Base-by-base conservation (phyloP, 2,329 filamentous ascomycete genomes). In the Exophiala mesophila region DNA sequence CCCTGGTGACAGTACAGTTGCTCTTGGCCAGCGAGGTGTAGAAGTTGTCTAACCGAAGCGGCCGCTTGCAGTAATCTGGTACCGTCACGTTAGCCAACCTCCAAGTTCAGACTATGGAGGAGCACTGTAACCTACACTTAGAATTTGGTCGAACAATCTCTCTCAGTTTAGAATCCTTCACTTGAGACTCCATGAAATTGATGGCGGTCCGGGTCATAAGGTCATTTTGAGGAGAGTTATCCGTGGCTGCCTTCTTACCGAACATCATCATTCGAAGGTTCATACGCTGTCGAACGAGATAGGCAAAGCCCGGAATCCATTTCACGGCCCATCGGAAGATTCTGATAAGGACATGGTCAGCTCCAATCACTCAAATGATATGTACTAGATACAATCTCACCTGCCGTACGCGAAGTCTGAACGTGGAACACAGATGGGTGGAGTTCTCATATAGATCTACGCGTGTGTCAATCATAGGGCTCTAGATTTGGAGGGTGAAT, bases 41-140 rank as follows among this genome's bases (percentile, higher is more conserved):
- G 33, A 47, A 47, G 18, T 34, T 20, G 21, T 47, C 44, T 8
- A 47, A 19, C 5, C 24, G 39, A 3, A 47, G 24, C 10, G 44
- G 44, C 19, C 44, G 18, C 16, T 47, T 47, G 20, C 44, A 47
- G 21, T 38, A 47, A 32, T 41, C 43, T 45, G 17, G n/a, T n/a
- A n/a, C n/a, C n/a, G n/a, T n/a, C n/a, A n/a, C n/a, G n/a, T n/a
- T n/a, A n/a, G n/a, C n/a, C n/a, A n/a, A n/a, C n/a, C n/a, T n/a
- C n/a, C n/a, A n/a, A n/a, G n/a, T n/a, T n/a, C n/a, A n/a, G n/a
- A n/a, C n/a, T n/a, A n/a, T n/a, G n/a, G n/a, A n/a, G n/a, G n/a
- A n/a, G n/a, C n/a, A n/a, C n/a, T 18, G n/a, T 21, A 13, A 34
- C 37, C 17, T 30, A 45, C 43, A 45, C 30, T 45, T 41, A 9